A percentile compares a stretch with the other conserved stretches of the same genome.
Conservation (phyloP, 2,329 filamentous ascomycete genomes). For the Penicillium crustosum region DNA sequence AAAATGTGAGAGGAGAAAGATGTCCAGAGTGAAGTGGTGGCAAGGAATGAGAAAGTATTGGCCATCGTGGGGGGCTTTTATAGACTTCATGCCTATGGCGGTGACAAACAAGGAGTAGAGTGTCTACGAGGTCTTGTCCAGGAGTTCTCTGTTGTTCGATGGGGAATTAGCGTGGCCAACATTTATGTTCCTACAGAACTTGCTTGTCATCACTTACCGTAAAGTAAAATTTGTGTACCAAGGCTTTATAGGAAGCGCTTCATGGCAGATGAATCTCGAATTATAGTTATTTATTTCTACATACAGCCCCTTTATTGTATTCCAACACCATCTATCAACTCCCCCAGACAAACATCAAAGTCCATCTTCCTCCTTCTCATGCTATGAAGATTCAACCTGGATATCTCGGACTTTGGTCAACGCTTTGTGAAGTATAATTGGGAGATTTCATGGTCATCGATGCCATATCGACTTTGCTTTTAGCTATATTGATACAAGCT, state of each 20-base stretch:
- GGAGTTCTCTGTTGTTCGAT: neutral
- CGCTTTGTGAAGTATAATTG: too few species aligned
- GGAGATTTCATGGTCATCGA: too few species aligned
- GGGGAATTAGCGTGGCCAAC: neutral
- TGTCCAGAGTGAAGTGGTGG: neutral
- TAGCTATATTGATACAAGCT: too few species aligned
- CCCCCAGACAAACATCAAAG: too few species aligned
- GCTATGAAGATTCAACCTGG: too few species aligned
- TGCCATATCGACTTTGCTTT: too few species aligned
- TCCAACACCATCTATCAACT: neutral
- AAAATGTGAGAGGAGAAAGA: neutral
- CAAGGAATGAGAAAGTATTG: neutral
- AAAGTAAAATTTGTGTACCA: neutral
- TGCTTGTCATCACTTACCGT: neutral
- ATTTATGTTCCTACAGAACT: neutral
- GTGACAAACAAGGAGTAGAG: neutral
- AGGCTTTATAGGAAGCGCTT: too few species aligned
- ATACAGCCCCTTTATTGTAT: neutral
- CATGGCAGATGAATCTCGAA: too few species aligned
- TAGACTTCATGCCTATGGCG: neutral
- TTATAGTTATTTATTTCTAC: too few species aligned
- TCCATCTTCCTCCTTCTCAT: too few species aligned
- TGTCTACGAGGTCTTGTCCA: neutral
- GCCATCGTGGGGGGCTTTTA: neutral
- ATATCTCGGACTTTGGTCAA: too few species aligned